Evolutionary conservation across 2,329 filamentous ascomycete species (phyloP), one percentile per base, ranked within the genome.

Genomic region (Pseudonectria foliicola): DNA sequence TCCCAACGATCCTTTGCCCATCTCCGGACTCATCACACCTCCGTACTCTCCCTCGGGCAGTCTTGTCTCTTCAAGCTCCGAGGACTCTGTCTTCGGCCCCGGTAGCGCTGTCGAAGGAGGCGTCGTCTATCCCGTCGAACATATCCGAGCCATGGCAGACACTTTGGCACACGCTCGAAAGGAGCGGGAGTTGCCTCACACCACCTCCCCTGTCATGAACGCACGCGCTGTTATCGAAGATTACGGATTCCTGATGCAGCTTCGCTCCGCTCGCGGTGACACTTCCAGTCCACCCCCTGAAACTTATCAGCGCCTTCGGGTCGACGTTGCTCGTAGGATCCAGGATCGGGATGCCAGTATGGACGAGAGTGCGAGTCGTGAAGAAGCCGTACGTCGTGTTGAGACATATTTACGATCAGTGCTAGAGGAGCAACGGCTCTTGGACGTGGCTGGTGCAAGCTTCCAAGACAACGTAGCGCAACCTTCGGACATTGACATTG

Each of bases 241-340:
- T 34, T 62, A 51, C 31, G 38, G 46, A 2, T 43, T 45, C 2
- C 51, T 65, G 1, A 10, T 44, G 1, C 39, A 45, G 5, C 59
- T 67, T 13, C 49, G 53, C 1, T 32, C 50, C 3, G 40, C 46
- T 5, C 56, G 53, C 0, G 52, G 50, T 0, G 33, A 52, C 7
- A 13, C 8, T 0, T 33, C 35, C 6, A 27, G 38, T 1, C 47
- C 44, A 7, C 42, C 46, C n/a, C 27, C 44, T 0, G 31, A 49
- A 2, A 31, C 46, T 0, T 59, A 58, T 27, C 44, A 42, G 1
- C 23, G 46, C 1, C 31, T 63, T 0, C 49, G 46, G 0, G 48
- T 63, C 8, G 49, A 60, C 13, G 55, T 64, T 12, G 44, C 55
- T 3, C 55, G 56, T 4, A 45, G 45, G 4, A 64, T 67, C 29